Conservation (phyloP, 805 yeast genomes). For the Clavispora santaluciae region DNA sequence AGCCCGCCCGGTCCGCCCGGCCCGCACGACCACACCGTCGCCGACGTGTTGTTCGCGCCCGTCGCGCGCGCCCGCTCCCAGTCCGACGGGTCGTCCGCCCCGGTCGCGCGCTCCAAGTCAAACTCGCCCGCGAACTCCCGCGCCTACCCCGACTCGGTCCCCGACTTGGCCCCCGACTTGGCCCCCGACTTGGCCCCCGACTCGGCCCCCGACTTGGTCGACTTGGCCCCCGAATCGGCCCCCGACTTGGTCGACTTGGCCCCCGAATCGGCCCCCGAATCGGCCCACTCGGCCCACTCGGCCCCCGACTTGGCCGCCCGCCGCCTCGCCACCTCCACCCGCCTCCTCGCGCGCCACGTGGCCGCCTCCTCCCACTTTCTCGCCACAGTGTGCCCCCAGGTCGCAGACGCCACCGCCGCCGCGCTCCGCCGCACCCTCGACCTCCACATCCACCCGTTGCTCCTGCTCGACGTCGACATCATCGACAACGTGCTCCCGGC, state of each 20-base stretch:
- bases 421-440: constrained; percentile 4
- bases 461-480: constrained; percentile 17
- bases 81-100: too few species aligned
- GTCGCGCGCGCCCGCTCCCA: neutral
- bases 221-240: too few species aligned
- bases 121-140: too few species aligned
- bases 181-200: too few species aligned
- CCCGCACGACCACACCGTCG: neutral
- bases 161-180: too few species aligned
- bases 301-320: neutral
- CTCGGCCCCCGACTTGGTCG: too few species aligned
- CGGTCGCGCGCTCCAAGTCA: too few species aligned
- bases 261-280: too few species aligned
- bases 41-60: neutral
- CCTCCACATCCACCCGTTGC: constrained; percentile 4
- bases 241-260: too few species aligned
- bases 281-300: neutral
- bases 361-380: neutral
- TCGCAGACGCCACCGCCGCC: constrained; percentile 3
- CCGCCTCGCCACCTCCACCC: neutral
- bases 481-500: constrained; percentile 32
- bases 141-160: too few species aligned
- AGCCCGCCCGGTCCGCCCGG: too few species aligned
- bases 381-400: neutral
- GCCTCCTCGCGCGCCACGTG: neutral